A percentile compares a stretch with the other conserved stretches of the same genome.
phyloP scores from a whole-genome alignment of 2,329 filamentous ascomycete genomes.

The Pleomassaria siparia region DNA sequence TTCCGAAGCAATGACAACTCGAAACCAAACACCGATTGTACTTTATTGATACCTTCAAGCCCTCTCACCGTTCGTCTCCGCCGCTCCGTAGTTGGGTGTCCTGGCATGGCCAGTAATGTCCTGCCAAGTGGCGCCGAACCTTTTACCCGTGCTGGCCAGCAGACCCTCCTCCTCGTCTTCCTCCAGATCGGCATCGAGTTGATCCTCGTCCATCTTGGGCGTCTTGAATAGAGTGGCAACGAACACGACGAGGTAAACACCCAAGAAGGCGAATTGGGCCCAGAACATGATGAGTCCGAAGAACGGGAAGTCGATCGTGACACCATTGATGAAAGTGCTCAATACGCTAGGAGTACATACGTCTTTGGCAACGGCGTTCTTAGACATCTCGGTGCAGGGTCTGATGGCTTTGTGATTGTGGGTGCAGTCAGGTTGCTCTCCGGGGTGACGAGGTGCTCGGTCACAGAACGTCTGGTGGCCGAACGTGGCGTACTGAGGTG shows the following conservation, averaged over 20 bases:
- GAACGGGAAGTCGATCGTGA: slow-evolving; percentile 92
- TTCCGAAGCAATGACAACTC: no score
- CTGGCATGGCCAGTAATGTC: slow-evolving; percentile 69
- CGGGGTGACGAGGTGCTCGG: slow-evolving; percentile 62
- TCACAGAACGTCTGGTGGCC: slow-evolving; percentile 94
- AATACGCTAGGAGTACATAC: slow-evolving; percentile 91
- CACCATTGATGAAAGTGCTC: slow-evolving; percentile 88
- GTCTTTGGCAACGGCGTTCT: slow-evolving; percentile 69
- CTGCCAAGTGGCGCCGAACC: slow-evolving; percentile 86
- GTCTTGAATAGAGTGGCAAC: slow-evolving; percentile 77
- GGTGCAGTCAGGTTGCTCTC: slow-evolving; percentile 73
- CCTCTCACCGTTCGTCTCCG: slow-evolving; percentile 24
- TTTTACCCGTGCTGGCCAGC: slow-evolving; percentile 76
- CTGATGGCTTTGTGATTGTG: slow-evolving; percentile 71
- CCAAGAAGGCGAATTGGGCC: slow-evolving; percentile 91
- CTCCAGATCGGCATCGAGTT: slow-evolving; percentile 85
- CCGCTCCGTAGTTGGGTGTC: slow-evolving; percentile 33
- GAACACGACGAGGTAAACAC: slow-evolving; percentile 79
- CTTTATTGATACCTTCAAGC: slow-evolving; percentile 11
- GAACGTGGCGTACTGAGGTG: slow-evolving; percentile 91
- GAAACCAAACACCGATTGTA: no score
- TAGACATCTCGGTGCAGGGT: slow-evolving; percentile 76
- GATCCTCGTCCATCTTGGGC: slow-evolving; percentile 72
- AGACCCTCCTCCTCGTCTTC: slow-evolving; percentile 92
- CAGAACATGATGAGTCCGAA: slow-evolving; percentile 94